Evolutionary conservation across 495 filamentous ascomycete genomes (phyloP).

Genomic region (Annulohypoxylon bovei): DNA sequence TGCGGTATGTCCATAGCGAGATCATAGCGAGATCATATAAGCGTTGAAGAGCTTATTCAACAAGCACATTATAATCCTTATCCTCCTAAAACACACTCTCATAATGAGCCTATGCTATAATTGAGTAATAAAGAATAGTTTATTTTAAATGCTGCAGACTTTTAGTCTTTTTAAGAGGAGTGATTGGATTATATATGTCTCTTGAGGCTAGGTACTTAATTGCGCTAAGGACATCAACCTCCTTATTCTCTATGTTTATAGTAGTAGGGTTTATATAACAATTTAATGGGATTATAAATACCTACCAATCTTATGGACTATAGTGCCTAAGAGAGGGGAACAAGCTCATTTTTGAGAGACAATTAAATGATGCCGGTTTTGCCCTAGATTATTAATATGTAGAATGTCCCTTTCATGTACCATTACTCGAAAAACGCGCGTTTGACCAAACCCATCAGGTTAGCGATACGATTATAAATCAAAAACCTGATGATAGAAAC

Average conservation of each 20-base stretch:
- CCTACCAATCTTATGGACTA: neutral
- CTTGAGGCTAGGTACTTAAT: neutral
- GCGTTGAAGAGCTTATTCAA: neutral
- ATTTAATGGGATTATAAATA: neutral
- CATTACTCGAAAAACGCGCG: neutral
- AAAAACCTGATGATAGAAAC: neutral
- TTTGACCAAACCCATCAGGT: neutral
- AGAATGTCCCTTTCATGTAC: neutral
- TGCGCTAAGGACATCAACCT: neutral
- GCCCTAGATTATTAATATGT: neutral
- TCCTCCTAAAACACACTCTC: neutral
- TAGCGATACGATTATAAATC: slow-evolving; percentile 33
- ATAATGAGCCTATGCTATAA: neutral
- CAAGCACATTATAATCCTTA: neutral
- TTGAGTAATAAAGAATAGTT: neutral
- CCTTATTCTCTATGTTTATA: neutral
- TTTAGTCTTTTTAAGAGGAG: no score
- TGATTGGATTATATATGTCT: neutral
- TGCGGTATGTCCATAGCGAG: no score
- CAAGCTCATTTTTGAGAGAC: neutral
- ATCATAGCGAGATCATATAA: no score
- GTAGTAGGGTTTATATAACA: neutral
- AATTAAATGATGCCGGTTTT: neutral
- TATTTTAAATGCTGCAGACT: no score
- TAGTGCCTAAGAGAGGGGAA: neutral